Conservation (phyloP, 805 yeast genomes). For the Peterozyma toletana region DNA sequence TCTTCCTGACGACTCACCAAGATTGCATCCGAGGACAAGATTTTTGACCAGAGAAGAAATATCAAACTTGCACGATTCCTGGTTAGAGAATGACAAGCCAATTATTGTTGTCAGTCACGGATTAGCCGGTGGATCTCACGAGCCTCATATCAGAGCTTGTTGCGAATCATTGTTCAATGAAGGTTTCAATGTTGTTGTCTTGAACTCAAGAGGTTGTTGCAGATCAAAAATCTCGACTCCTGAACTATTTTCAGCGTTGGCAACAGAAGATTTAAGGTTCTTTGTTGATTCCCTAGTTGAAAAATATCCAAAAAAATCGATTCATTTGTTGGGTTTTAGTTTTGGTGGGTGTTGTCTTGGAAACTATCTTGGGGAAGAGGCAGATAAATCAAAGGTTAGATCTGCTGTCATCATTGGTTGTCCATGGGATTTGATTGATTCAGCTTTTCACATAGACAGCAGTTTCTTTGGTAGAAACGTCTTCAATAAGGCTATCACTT, state of each 20-base stretch:
- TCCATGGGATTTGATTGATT: constrained; percentile 68
- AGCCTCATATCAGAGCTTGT: constrained; percentile 58
- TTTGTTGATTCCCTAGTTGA: constrained; percentile 41
- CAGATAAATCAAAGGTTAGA: constrained; percentile 39
- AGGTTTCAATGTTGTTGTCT: constrained; percentile 47
- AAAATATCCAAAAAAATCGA: constrained; percentile 53
- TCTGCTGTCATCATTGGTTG: constrained; percentile 56
- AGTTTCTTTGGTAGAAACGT: constrained; percentile 31
- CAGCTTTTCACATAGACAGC: constrained; percentile 34
- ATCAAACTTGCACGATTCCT: constrained; percentile 19
- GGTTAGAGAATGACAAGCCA: constrained; percentile 38
- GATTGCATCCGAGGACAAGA: constrained; percentile 63
- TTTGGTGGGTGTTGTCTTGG: constrained; percentile 64
- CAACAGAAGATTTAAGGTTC: constrained; percentile 64
- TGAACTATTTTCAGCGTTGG: constrained; percentile 56
- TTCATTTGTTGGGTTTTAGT: constrained; percentile 65
- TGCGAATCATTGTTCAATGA: constrained; percentile 32
- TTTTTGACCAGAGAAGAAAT: constrained; percentile 44
- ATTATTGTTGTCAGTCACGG: constrained; percentile 63
- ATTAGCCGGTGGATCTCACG: constrained; percentile 75
- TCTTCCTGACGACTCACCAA: constrained; percentile 46
- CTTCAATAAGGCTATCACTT: constrained; percentile 33
- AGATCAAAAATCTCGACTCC: constrained; percentile 68
- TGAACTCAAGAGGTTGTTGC: constrained; percentile 74
- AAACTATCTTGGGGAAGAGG: constrained; percentile 67